Conservation (phyloP, 306 rosid genomes). For the Carpinus fangiana region DNA sequence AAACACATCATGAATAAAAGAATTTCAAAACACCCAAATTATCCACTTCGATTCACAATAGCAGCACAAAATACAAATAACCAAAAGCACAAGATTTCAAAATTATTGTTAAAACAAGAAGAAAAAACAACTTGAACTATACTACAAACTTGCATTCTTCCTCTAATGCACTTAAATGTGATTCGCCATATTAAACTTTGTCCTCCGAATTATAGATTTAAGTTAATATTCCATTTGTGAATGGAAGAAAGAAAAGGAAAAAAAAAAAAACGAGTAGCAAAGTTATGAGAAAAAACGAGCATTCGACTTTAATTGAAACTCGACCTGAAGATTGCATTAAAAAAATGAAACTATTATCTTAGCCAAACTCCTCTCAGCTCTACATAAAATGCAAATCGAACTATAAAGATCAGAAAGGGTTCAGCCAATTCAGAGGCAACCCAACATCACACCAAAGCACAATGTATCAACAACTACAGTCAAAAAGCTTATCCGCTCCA, state of each 20-base stretch:
- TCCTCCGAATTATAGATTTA: background rate
- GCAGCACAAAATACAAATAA: slow-evolving; percentile 9
- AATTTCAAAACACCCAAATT: background rate
- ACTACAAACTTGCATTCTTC: background rate
- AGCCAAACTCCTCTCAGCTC: slow-evolving; percentile 4
- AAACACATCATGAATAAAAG: slow-evolving; percentile 11
- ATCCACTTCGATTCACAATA: background rate
- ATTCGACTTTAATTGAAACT: background rate
- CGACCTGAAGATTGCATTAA: background rate
- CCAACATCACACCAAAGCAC: background rate
- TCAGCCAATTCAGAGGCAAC: background rate
- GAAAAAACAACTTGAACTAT: background rate
- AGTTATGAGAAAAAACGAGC: background rate
- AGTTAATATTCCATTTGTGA: background rate
- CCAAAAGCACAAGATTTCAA: slow-evolving; percentile 2
- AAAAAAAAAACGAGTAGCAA: background rate
- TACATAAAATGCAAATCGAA: background rate
- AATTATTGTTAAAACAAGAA: background rate
- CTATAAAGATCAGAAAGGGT: background rate
- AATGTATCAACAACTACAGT: background rate
- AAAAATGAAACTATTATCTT: background rate
- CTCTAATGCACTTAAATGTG: background rate
- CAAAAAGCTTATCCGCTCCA: background rate
- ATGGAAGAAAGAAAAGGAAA: background rate
- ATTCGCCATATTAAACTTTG: background rate